Base-by-base conservation (phyloP, 176 grass and related monocot genomes). In the Pontederia paniculata region DNA sequence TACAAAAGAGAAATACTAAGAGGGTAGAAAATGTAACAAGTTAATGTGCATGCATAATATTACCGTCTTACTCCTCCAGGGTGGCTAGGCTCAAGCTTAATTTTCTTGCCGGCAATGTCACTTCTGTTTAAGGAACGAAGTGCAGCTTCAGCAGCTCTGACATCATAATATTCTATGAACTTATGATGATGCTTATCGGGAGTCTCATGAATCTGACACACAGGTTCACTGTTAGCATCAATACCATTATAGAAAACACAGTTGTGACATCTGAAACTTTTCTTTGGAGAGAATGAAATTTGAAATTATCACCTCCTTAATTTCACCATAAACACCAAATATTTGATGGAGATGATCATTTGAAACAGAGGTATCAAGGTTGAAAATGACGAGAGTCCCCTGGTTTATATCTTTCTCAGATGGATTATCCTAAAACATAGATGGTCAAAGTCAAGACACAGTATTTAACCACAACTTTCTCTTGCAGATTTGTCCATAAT, bases 131-230 rank as follows among this genome's bases (percentile, higher is more conserved):
- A 76, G 22, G 63, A 69, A 74, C 59, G 67, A 22, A 77, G 23
- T 10, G 73, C 69, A 50, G 62, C 72, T 67, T 88, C 80, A 47
- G 80, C 84, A 63, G 80, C 76, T 77, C 80, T 76, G 50, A 74
- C 47, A 55, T 88, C 80, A 83, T 80, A 88, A 80, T 74, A 88
- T 63, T 80, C 84, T 45, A 88, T 63, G 17, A 70, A 57, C 31
- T 83, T 83, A 47, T 71, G 81, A 37, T 67, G 71, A 74, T 62
- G 50, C 55, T 71, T 69, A 60, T 67, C 54, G 25, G 72, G 70
- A 70, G 51, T 68, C 23, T 75, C 75, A 62, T 9, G 60, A 44
- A 83, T 83, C 84, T 88, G 60, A 17, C 76, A 58, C 7, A 48
- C 55, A 64, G 45, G 50, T 50, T 45, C 12, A 50, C 16, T 41